Percentiles rank a stretch among this genome's conserved stretches.
Evolutionary conservation across 257 asterid genomes (phyloP).

Genomic region (Ophiorrhiza pumila): DNA sequence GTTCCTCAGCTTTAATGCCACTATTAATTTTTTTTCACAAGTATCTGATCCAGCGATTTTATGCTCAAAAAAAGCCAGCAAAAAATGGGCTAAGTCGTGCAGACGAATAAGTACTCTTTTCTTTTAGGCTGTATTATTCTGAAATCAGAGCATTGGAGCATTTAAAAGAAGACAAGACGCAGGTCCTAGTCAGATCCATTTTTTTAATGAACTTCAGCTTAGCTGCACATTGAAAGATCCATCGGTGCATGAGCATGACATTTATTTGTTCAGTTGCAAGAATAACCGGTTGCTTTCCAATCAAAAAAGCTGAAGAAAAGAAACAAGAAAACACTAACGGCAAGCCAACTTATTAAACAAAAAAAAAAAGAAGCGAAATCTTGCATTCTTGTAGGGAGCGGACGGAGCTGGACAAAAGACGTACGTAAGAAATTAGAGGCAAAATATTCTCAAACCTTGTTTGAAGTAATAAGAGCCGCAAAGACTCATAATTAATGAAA

Average conservation of each 20-base stretch:
- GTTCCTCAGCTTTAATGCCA: too few relatives aligned
- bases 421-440: not conserved
- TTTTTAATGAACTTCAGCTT: not conserved
- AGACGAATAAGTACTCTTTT: slow-evolving; percentile 29
- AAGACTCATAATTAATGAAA: not conserved
- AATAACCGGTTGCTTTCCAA: slow-evolving; percentile 1
- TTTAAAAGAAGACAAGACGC: slow-evolving; percentile 3
- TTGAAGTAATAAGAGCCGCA: not conserved
- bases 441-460: not conserved
- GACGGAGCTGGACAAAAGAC: slow-evolving; percentile 7
- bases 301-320: not conserved
- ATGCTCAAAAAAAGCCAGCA: slow-evolving; percentile 24
- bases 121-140: slow-evolving; percentile 40
- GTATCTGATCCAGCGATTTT: slow-evolving; percentile 34
- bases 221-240: not conserved
- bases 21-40: too few relatives aligned
- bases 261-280: not conserved
- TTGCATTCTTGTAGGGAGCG: slow-evolving; percentile 11
- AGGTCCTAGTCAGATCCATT: not conserved
- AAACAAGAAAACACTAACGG: not conserved
- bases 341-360: too few relatives aligned
- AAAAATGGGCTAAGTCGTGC: slow-evolving; percentile 21
- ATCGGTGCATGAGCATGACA: not conserved
- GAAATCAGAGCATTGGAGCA: slow-evolving; percentile 22
- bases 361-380: not conserved